Base-by-base conservation (phyloP, 2,329 filamentous ascomycete genomes). In the Colletotrichum aenigma region DNA sequence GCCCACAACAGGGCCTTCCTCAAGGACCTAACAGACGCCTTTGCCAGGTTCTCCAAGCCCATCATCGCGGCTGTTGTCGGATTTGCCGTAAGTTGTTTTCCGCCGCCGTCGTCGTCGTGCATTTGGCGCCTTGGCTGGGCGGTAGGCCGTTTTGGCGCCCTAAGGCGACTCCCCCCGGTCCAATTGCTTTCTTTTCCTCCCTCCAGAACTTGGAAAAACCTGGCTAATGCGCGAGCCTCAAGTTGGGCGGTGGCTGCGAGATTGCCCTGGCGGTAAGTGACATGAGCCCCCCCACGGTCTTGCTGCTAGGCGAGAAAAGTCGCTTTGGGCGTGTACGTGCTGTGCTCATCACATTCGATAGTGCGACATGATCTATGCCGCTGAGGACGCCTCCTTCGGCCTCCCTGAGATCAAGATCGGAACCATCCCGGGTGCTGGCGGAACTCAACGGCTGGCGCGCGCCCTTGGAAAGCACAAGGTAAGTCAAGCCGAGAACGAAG, bases 241-340 rank as follows among this genome's bases (percentile, higher is more conserved):
- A 69, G 87, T 84, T 89, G 34, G 88, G 88, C 34, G 88, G 88
- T 16, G 88, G 88, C 7, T 89, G 88, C 69, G 88, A 89, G 73
- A 79, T 90, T 56, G 87, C 87, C 6, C 81, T 89, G 34, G 85
- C 86, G 78, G 86, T 88, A 75, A 62, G 67, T 77, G 58, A 62
- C 26, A 58, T 32, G 26, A 28, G 3, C 8, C 30, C 56, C 30
- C 38, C 13, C 67, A 21, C 26, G 28, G 32, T 60, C 66, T 43
- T 68, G 66, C n/a, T 56, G 12, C 16, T 21, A 32, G 68, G 62
- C 65, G 67, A 71, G 30, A 38, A 18, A n/a, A 8, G 52, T 64
- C 58, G 10, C 26, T 10, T 43, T 26, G 36, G 52, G 16, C 65
- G 18, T 55, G 15, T 55, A 28, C 2, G 5, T 48, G 16, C 36